Base-by-base conservation (phyloP, 2,329 filamentous ascomycete genomes). In the Camillea tinctor region DNA sequence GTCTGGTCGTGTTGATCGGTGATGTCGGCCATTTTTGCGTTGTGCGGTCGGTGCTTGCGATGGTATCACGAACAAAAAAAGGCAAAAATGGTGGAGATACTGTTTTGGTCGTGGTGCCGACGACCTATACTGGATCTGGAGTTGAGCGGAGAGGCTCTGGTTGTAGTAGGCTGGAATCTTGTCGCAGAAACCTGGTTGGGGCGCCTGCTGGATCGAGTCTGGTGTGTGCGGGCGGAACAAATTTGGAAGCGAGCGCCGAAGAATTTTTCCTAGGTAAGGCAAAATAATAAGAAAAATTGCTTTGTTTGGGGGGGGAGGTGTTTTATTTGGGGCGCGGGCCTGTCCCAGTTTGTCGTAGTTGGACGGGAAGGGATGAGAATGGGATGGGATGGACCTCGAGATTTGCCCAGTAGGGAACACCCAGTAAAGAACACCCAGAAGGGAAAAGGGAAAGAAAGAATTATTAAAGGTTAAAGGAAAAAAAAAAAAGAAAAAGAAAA, bases 11-110 rank as follows among this genome's bases (percentile, higher is more conserved):
- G 87, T 75, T 90, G 88, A 73, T 90, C 88, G 69, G 88, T 86
- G 79, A 92, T 89, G 80, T 93, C 90, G 82, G 88, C 88, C 90
- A 93, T 92, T 76, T 73, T 76, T 64, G 71, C n/a, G n/a, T n/a
- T n/a, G 70, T 60, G 60, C 17, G n/a, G 52, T 66, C 60, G 56
- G 59, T 61, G 64, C 64, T n/a, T 64, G 66, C 64, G 65, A 68
- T 69, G 73, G 76, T 79, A 82, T 80, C 75, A 79, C 77, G 76
- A 80, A 81, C 73, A 65, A 74, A 79, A 30, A 84, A 81, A 77
- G 78, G 77, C 73, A 78, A 84, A 80, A 78, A 77, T 73, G 71
- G 83, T 84, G 83, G 82, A 85, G 82, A 84, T 84, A 77, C 83
- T 86, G 78, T 77, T 85, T 86, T 84, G 83, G 84, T 83, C 79